These are phyloP conservation scores for Colletotrichum sp. DNA, from an alignment of 2,329 filamentous ascomycete species.

Conservation along the genomic window DNA sequence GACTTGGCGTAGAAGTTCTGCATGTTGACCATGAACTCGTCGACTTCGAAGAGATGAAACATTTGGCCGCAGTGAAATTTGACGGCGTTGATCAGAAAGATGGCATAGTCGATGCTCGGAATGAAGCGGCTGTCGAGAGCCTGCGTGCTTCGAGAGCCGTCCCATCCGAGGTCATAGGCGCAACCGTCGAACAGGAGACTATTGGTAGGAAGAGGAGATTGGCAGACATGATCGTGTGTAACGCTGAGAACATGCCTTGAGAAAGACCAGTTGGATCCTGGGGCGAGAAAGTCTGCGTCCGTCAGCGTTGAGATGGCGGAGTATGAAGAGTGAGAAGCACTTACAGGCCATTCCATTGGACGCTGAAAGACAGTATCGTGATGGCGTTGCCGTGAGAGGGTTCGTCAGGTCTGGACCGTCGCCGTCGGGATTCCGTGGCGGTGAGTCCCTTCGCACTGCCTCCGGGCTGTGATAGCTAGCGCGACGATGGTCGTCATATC, in stretches of 20 bases:
- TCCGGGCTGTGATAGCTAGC: not conserved
- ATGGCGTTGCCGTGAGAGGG: conserved; percentile 1
- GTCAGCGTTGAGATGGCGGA: too few species aligned
- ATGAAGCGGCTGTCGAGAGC: conserved; percentile 7
- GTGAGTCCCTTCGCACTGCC: not conserved
- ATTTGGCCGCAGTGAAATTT: conserved; percentile 61
- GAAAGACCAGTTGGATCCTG: conserved; percentile 63
- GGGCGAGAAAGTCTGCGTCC: conserved; percentile 59
- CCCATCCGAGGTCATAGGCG: conserved; percentile 44
- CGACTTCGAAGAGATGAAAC: conserved; percentile 60
- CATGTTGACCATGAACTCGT: conserved; percentile 47
- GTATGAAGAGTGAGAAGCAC: too few species aligned
- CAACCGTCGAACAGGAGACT: conserved; percentile 55
- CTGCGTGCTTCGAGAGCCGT: conserved; percentile 6
- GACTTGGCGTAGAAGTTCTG: conserved; percentile 33
- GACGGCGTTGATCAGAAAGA: conserved; percentile 59
- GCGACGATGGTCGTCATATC: not conserved
- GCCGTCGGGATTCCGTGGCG: not conserved
- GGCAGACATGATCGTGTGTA: conserved; percentile 51
- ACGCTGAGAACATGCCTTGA: conserved; percentile 53
- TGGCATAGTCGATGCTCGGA: conserved; percentile 50
- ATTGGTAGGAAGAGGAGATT: conserved; percentile 45
- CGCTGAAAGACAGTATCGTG: not conserved
- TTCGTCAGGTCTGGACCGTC: conserved; percentile 7
- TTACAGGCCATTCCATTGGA: conserved; percentile 4